phyloP scores from a whole-genome alignment of 2,329 filamentous ascomycete species.

The Fusarium siculi region DNA sequence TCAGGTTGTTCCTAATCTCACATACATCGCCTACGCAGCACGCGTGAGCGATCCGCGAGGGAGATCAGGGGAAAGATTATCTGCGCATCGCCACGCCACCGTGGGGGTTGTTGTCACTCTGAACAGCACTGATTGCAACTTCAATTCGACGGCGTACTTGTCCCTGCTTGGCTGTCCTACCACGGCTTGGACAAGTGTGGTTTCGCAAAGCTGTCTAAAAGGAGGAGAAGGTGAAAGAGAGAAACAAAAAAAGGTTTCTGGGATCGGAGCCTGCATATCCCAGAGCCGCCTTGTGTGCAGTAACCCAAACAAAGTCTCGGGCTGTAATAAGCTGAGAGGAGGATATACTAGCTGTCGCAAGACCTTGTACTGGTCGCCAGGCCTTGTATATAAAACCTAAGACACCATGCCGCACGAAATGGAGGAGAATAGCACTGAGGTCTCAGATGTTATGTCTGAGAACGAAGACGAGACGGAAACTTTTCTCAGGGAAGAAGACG shows the following conservation, averaged over 20 bases:
- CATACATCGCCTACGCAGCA: conserved; percentile 30
- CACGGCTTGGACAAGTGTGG: conserved; percentile 48
- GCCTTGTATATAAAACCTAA: conserved; percentile 60
- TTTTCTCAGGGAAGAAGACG: conserved; percentile 55
- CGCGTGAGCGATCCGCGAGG: conserved; percentile 24
- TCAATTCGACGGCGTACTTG: conserved; percentile 37
- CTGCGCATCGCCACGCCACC: conserved; percentile 36
- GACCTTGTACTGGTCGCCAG: conserved; percentile 28
- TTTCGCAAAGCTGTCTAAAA: conserved; percentile 46
- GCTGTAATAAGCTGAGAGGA: conserved; percentile 37
- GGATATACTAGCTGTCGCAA: conserved; percentile 35
- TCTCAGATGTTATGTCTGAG: conserved; percentile 69
- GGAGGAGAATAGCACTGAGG: conserved; percentile 63
- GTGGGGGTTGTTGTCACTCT: conserved; percentile 34
- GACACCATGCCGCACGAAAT: conserved; percentile 67
- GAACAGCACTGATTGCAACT: conserved; percentile 27
- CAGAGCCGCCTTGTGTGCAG: conserved; percentile 45
- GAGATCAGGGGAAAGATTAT: conserved; percentile 27
- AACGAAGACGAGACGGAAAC: conserved; percentile 66
- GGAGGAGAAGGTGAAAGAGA: conserved; percentile 36
- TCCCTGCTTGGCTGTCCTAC: conserved; percentile 47
- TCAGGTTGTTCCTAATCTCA: conserved; percentile 19
- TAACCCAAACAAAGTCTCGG: conserved; percentile 28
- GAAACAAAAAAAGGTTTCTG: conserved; percentile 35
- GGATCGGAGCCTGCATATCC: conserved; percentile 48